phyloP scores from a whole-genome alignment of 495 filamentous ascomycete species.

The Clohesyomyces aquaticus region DNA sequence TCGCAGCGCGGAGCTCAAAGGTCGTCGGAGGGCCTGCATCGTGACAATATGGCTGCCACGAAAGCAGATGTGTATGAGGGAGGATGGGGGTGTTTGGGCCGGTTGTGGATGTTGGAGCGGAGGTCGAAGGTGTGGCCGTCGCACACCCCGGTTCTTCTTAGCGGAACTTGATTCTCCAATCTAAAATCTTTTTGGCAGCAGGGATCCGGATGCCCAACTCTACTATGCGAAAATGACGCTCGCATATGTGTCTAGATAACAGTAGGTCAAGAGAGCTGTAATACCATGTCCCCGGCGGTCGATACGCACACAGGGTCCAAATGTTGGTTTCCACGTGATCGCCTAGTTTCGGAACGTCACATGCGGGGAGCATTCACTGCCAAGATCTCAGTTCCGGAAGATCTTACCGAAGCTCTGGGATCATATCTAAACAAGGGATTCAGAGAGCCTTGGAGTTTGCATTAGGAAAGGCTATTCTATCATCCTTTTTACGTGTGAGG shows the following conservation, averaged over 20 bases:
- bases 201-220: neutral
- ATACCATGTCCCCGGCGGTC: neutral
- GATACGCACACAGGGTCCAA: neutral
- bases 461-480: too few species aligned
- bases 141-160: constrained; percentile 9
- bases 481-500: too few species aligned
- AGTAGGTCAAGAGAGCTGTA: neutral
- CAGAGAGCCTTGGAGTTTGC: too few species aligned
- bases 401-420: too few species aligned
- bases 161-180: constrained; percentile 8
- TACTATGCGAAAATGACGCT: constrained; percentile 14
- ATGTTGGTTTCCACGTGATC: neutral
- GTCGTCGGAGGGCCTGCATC: constrained; percentile 50
- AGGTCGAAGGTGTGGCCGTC: constrained; percentile 8
- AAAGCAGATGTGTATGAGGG: constrained; percentile 16
- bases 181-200: constrained; percentile 18
- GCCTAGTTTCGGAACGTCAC: neutral
- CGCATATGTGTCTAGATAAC: too few species aligned
- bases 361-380: neutral
- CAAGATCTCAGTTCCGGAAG: too few species aligned
- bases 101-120: constrained; percentile 14
- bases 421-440: too few species aligned
- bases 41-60: constrained; percentile 35
- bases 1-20: constrained; percentile 44
- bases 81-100: constrained; percentile 14